These are phyloP conservation scores for Coemansia sp. DNA, from an alignment of 192 early-diverging fungal genomes.

Conservation along the genomic window DNA sequence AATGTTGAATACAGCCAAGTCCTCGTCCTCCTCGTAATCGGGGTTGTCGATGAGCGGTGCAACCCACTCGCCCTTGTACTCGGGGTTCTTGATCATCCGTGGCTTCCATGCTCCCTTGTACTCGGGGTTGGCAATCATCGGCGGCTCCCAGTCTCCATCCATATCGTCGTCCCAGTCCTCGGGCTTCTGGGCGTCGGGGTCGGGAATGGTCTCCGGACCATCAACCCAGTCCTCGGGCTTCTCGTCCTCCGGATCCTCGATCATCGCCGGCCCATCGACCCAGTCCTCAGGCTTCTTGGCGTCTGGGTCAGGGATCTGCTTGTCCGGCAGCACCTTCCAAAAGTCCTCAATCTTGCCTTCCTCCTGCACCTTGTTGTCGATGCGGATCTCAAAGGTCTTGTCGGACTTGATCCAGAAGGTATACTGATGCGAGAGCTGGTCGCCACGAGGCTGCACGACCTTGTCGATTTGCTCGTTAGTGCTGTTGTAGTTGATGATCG, in stretches of 20 bases:
- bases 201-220: constrained; percentile 74
- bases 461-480: constrained; percentile 81
- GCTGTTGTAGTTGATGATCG: constrained; percentile 93
- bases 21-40: constrained; percentile 82
- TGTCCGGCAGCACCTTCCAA: constrained; percentile 75
- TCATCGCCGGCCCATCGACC: constrained; percentile 67
- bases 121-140: constrained; percentile 81
- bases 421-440: constrained; percentile 84
- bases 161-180: constrained; percentile 94
- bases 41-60: constrained; percentile 89
- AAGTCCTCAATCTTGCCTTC: constrained; percentile 77
- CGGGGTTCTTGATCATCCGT: constrained; percentile 83
- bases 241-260: constrained; percentile 68
- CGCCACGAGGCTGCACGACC: constrained; percentile 65
- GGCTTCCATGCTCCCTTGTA: constrained; percentile 83
- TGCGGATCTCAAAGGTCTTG: constrained; percentile 71
- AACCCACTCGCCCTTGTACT: constrained; percentile 92
- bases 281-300: constrained; percentile 90
- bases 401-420: constrained; percentile 79
- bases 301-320: constrained; percentile 76
- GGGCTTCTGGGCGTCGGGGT: constrained; percentile 80
- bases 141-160: constrained; percentile 96
- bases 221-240: constrained; percentile 77
- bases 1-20: constrained; percentile 82
- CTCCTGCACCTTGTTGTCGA: constrained; percentile 76